Conservation (phyloP, 305 asterid genomes). For the Lippia alba region DNA sequence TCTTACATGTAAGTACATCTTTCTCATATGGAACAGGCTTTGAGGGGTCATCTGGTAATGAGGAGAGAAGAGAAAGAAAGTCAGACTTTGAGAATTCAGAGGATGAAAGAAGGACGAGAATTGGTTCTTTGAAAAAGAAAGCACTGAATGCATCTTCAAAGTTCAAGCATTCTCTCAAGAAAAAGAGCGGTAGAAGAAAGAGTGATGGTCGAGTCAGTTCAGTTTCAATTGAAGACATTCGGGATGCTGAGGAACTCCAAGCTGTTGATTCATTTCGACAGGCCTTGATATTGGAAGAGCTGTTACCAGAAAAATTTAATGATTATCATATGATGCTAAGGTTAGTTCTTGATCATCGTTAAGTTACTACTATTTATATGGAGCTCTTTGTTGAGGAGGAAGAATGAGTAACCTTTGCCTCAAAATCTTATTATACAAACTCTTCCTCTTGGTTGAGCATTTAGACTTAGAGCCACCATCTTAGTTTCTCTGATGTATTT, state of each 20-base stretch:
- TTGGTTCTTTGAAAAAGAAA: slow-evolving; percentile 78
- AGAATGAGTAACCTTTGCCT: slow-evolving; percentile 5
- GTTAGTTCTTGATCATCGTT: slow-evolving; percentile 46
- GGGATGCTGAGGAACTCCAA: slow-evolving; percentile 85
- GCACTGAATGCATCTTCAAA: slow-evolving; percentile 87
- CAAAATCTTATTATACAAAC: background rate
- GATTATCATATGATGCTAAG: slow-evolving; percentile 94
- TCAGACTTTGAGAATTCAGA: slow-evolving; percentile 85
- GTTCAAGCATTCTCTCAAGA: slow-evolving; percentile 96
- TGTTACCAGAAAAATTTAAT: slow-evolving; percentile 78
- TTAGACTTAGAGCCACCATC: slow-evolving; percentile 17
- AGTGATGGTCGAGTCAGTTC: slow-evolving; percentile 90
- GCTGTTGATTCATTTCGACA: slow-evolving; percentile 92
- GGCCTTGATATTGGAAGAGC: slow-evolving; percentile 81
- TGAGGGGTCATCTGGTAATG: slow-evolving; percentile 76
- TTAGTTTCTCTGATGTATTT: slow-evolving; percentile 11
- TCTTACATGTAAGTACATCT: slow-evolving; percentile 23
- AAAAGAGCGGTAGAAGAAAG: slow-evolving; percentile 85
- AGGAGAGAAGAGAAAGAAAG: slow-evolving; percentile 80
- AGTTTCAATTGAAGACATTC: slow-evolving; percentile 90
- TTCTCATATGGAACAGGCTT: slow-evolving; percentile 56
- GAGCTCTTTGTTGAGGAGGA: slow-evolving; percentile 17
- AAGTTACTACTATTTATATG: slow-evolving; percentile 20
- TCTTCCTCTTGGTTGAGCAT: slow-evolving; percentile 15
- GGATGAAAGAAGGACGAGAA: slow-evolving; percentile 83